Evolutionary conservation across 179 eudicot genomes (phyloP), one percentile per base, ranked within the genome.

Genomic region (Spinacia oleracea): DNA sequence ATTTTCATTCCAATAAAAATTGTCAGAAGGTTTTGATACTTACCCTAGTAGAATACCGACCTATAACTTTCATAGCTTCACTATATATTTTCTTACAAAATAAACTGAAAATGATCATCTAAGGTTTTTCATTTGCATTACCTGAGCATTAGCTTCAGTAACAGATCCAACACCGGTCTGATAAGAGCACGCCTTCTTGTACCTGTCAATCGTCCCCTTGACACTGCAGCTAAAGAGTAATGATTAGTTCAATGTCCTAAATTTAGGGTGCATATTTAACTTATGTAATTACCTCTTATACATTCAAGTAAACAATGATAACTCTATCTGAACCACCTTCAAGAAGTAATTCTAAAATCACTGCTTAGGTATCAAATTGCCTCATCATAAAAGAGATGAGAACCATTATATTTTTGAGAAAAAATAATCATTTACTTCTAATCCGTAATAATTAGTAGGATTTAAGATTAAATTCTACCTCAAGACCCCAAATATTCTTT

Each of bases 91-190:
- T 18, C 15, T 9, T 53, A 55, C 1, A 55, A 56, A 14, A 23
- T 10, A 1, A 35, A 51, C 20, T 12, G 35, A 10, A 20, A 10
- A 15, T 4, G 21, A 40, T 2, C 50, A 6, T n/a, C 5, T 72
- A 31, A 42, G 20, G 20, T 43, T 20, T 10, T 21, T 42, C 9
- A 16, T 1, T 25, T 8, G 14, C 4, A 27, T 48, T 87, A 92
- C 97, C 94, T 90, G 97, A 83, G 94, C 86, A 86, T 92, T 92
- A 56, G 90, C 91, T 81, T 90, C 97, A 75, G 94, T 85, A 77
- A 84, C 86, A 6, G 91, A 90, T 7, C 88, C 87, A 80, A 84
- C 87, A 50, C 84, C 88, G 25, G 93, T 62, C 59, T 87, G 75
- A 76, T 92, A 94, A 14, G 91, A 82, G 75, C 84, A 83, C 18